These are phyloP conservation scores for Macrolepiota dolichaula DNA, from an alignment of 768 basidiomycete species.

Conservation along the genomic window DNA sequence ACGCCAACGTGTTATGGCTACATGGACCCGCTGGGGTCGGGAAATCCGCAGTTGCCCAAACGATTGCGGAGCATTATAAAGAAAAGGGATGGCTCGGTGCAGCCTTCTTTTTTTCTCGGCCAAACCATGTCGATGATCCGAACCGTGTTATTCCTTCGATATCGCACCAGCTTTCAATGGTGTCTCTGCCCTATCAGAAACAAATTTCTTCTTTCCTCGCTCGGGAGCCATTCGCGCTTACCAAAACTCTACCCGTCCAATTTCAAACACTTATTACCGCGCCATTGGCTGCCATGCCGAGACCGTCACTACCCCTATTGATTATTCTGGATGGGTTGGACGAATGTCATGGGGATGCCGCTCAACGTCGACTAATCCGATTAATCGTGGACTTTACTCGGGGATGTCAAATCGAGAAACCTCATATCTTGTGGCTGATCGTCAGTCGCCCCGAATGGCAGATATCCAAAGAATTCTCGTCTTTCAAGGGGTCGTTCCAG, in stretches of 20 bases:
- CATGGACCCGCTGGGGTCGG: conserved; percentile 4
- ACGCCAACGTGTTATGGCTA: background rate
- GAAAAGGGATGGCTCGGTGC: background rate
- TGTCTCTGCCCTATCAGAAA: conserved; percentile 2
- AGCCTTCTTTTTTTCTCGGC: conserved; percentile 2
- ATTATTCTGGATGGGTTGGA: conserved; percentile 5
- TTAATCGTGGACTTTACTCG: too few relatives aligned
- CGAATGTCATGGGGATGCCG: background rate
- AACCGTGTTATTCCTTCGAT: background rate
- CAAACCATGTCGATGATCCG: background rate
- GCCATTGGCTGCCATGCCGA: too few relatives aligned
- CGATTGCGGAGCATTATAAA: background rate
- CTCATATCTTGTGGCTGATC: too few relatives aligned
- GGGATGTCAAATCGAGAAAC: too few relatives aligned
- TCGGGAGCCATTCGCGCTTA: background rate
- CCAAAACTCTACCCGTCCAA: background rate
- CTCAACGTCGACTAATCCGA: background rate
- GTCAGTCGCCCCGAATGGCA: conserved; percentile 1
- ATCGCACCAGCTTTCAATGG: too few relatives aligned
- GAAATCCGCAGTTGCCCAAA: conserved; percentile 3
- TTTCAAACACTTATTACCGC: background rate
- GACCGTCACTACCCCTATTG: background rate
- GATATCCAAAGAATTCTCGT: too few relatives aligned
- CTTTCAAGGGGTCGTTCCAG: too few relatives aligned
- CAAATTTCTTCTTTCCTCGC: background rate